Conservation (phyloP, 2,329 filamentous ascomycete genomes). For the Penicillium crustosum region DNA sequence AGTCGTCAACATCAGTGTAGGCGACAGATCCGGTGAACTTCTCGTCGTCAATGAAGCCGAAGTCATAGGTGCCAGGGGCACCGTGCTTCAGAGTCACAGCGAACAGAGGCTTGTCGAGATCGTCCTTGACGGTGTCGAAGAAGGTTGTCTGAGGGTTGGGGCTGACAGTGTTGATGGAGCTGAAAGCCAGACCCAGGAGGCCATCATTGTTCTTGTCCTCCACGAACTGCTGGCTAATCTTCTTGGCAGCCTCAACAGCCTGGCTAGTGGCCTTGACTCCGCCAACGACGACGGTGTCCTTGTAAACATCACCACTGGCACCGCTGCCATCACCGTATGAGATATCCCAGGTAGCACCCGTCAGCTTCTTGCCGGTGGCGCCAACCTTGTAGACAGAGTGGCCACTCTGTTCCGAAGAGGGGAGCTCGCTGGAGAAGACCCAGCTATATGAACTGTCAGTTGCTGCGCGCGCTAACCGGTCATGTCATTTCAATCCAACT, state of each 20-base stretch:
- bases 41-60: slow-evolving; percentile 58
- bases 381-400: slow-evolving; percentile 61
- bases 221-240: slow-evolving; percentile 56
- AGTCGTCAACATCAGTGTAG: slow-evolving; percentile 57
- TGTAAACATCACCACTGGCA: slow-evolving; percentile 65
- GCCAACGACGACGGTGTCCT: slow-evolving; percentile 63
- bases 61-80: slow-evolving; percentile 55
- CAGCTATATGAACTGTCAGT: slow-evolving; percentile 48
- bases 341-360: slow-evolving; percentile 59
- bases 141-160: slow-evolving; percentile 56
- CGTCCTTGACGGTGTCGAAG: slow-evolving; percentile 58
- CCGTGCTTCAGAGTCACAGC: slow-evolving; percentile 57
- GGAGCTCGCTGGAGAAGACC: slow-evolving; percentile 64
- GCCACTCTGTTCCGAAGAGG: slow-evolving; percentile 50
- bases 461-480: not conserved
- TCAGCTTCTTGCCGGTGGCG: slow-evolving; percentile 46
- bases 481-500: slow-evolving; percentile 28
- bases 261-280: slow-evolving; percentile 59
- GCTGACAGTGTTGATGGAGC: slow-evolving; percentile 58
- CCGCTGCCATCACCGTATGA: slow-evolving; percentile 65
- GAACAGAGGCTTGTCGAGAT: slow-evolving; percentile 54
- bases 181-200: slow-evolving; percentile 61
- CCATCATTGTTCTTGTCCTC: slow-evolving; percentile 57
- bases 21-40: slow-evolving; percentile 60
- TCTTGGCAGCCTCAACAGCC: slow-evolving; percentile 64